Base-by-base conservation (phyloP, 768 basidiomycete species). In the Lyophyllum atratum region DNA sequence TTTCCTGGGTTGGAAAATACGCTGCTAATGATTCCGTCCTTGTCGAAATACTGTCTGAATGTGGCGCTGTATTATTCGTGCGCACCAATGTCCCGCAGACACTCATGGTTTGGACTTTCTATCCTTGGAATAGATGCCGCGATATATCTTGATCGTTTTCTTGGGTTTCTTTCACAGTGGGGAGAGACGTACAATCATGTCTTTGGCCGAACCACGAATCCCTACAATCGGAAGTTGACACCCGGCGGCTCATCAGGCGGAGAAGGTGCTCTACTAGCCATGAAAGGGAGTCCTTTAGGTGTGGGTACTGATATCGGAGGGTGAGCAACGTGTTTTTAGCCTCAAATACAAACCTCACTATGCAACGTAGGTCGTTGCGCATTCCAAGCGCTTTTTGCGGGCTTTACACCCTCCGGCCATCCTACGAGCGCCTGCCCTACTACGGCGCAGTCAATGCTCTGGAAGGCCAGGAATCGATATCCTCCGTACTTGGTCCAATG, bases 211-310 rank as follows among this genome's bases (percentile, higher is more conserved):
- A 87, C 87, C 5, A 60, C 74, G 28, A 87, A 89, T 62, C 87
- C 87, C 0, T 80, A 78, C 61, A 87, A 86, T 62, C 74, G 79
- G 2, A 69, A 71, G 0, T 72, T 86, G 33, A 86, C 83, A 1
- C 72, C 77, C 2, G 88, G 88, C 1, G 88, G 87, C 2, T 86
- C 85, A 0, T 83, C 82, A 1, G 88, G 87, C 1, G 88, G 88
- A 1, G 88, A 89, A 71, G 83, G 83, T 9, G 85, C 87, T 0
- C 72, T 89, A 0, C 57, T 88, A 2, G 86, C 80, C 0, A 72
- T 86, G 72, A 80, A 78, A 58, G 86, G 87, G 12, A 80, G 80
- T 45, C 80, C 80, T 3, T 64, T 89, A 1, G 86, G 86, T 5
- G 75, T 87, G 4, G 86, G 86, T 4, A 85, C 86, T 1, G 86